Base-by-base conservation (phyloP, 148 eudicot genomes). In the Dianthus caryophyllus region DNA sequence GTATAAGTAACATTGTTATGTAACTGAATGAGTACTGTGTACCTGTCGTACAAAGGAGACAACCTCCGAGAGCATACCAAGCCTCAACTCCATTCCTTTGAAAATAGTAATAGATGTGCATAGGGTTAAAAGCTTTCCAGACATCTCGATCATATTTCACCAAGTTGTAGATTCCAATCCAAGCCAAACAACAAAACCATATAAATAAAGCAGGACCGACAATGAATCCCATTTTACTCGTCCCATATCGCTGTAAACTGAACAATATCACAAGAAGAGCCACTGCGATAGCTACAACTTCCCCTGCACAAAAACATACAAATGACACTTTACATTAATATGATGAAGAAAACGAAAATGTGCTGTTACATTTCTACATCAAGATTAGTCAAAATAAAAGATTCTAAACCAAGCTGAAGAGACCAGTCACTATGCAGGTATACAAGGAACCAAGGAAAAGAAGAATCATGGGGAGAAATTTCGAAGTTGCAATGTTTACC, bases 61-160 rank as follows among this genome's bases (percentile, higher is more conserved):
- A 94, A 52, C 99, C 99, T 69, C 97, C 99, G 58, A 94, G 93
- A 70, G 99, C 83, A 74, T 90, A 90, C 96, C 96, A 94, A 68
- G 90, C 99, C 74, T 94, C 83, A 22, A 83, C 66, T 55, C 90
- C 75, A 72, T 90, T 90, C 73, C 97, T 86, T 81, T 84, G 63
- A 74, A 94, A 94, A 71, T 77, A 94, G 81, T 84, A 88, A 73
- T 88, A 94, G 74, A 94, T 94, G 78, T 94, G 84, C 55, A 85
- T 69, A 68, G 99, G 99, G 79, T 94, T 94, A 66, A 94, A 90
- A 49, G 99, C 99, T 80, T 76, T 84, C 78, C 85, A 77, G 65
- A 94, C 96, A 64, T 77, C 87, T 61, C 75, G 79, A 70, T 94
- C 96, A 74, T 94, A 87, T 61, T 79, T 90, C 39, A 85, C 16